A percentile compares a stretch with the other conserved stretches of the same genome.
Evolutionary conservation across 2,329 filamentous ascomycete species (phyloP).

Genomic region (Aspergillus fischeri): DNA sequence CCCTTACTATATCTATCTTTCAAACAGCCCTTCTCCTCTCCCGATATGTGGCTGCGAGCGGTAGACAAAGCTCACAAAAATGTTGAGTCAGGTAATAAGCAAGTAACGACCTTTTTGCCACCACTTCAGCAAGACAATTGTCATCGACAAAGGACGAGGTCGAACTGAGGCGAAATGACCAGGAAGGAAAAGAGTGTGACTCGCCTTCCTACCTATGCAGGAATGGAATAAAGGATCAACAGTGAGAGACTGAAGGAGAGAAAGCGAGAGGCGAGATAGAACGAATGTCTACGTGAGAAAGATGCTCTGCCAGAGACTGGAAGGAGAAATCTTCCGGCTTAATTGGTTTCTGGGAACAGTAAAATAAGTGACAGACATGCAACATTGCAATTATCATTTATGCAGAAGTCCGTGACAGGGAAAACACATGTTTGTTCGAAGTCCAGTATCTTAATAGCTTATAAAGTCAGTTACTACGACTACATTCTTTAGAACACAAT

Average conservation of each 20-base stretch:
- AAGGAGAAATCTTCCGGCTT: slow-evolving; percentile 11
- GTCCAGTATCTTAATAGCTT: slow-evolving; percentile 14
- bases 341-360: slow-evolving; percentile 13
- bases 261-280: slow-evolving; percentile 14
- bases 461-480: slow-evolving; percentile 11
- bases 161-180: slow-evolving; percentile 12
- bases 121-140: background rate
- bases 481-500: slow-evolving; percentile 16
- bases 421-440: slow-evolving; percentile 23
- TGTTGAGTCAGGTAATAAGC: background rate
- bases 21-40: background rate
- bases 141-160: background rate
- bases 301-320: slow-evolving; percentile 4
- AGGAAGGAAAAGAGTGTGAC: slow-evolving; percentile 17
- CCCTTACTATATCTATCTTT: background rate
- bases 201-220: slow-evolving; percentile 10
- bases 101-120: background rate
- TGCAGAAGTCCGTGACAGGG: slow-evolving; percentile 13
- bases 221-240: slow-evolving; percentile 15
- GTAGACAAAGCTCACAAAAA: background rate
- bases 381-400: slow-evolving; percentile 21
- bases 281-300: slow-evolving; percentile 22
- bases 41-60: background rate
- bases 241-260: slow-evolving; percentile 13
- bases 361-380: slow-evolving; percentile 14